Evolutionary conservation across 2,329 filamentous ascomycete species (phyloP), one percentile per base, ranked within the genome.

Genomic region (Keithomyces neogunnii): DNA sequence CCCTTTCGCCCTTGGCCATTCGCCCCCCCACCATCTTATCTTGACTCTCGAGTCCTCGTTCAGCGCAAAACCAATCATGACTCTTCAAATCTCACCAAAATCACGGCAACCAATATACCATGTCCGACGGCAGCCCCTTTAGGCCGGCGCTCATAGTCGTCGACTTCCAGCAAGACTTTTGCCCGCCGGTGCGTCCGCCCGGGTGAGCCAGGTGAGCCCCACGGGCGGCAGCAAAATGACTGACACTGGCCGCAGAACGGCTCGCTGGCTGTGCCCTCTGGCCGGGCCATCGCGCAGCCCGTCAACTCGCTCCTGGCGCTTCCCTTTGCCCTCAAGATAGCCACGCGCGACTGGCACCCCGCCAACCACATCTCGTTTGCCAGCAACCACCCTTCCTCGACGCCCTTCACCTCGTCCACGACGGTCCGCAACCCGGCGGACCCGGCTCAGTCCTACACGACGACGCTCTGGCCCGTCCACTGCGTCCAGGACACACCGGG

Each of bases 121-220:
- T 19, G 19, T 19, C 48, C 36, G 32, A 45, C 42, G 42, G 28
- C 13, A 48, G n/a, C 4, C 13, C 53, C 4, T 78, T 77, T 54
- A 70, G 63, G 47, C 75, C 79, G 3, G 78, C 78, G 2, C 69
- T 82, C 29, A 69, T 96, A 46, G 78, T 96, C 9, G 85, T 96
- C 49, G 91, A 96, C 68, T 77, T 95, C 63, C 93, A 97, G 69
- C 86, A 96, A 68, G 92, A 97, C 72, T 97, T 96, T 68, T 95
- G 89, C 67, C 88, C 88, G 53, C 90, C 91, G 10, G 89, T 93
- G 32, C 26, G 50, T 45, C 29, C 4, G 6, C n/a, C 28, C 38
- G 28, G 10, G 2, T 44, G 33, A 19, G 13, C n/a, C 19, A 19
- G 19, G 19, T 1, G 19, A 19, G 19, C 19, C 19, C 19, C 19